Conservation (phyloP, 83 land plant genomes). For the Diphasiastrum complanatum region DNA sequence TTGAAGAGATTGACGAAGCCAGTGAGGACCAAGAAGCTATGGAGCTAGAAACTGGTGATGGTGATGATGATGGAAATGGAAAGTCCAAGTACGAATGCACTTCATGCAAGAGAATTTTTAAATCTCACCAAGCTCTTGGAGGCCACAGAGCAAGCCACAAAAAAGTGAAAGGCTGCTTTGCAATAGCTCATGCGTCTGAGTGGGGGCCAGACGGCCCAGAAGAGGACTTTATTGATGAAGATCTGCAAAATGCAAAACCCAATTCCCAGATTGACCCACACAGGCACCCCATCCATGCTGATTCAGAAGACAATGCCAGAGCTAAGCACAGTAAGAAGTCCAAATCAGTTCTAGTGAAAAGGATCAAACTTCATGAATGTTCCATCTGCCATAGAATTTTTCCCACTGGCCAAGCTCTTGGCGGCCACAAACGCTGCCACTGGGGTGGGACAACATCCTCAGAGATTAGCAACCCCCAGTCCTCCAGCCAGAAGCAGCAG, state of each 20-base stretch:
- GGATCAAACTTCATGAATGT: conserved; percentile 12
- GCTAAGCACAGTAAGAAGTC: neutral
- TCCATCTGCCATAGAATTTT: conserved; percentile 32
- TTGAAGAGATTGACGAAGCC: neutral
- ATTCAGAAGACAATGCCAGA: neutral
- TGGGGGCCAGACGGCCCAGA: neutral
- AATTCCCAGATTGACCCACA: neutral
- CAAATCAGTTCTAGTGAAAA: neutral
- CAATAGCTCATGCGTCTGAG: neutral
- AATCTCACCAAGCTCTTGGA: conserved; percentile 11
- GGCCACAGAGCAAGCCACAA: conserved; percentile 15
- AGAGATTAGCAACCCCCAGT: neutral
- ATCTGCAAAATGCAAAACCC: neutral
- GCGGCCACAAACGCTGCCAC: conserved; percentile 44
- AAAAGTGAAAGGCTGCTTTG: conserved; percentile 11
- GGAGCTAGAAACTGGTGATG: neutral
- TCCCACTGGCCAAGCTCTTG: conserved; percentile 35
- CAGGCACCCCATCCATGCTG: too few relatives aligned
- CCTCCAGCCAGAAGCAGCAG: neutral
- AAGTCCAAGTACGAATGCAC: neutral
- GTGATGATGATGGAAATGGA: neutral
- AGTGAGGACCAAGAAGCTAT: neutral
- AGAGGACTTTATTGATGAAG: neutral
- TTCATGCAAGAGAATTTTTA: conserved; percentile 13
- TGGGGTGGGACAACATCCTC: neutral